These are phyloP conservation scores for Oenanthe sinensis DNA, from an alignment of 129 eudicot genomes.

Conservation along the genomic window DNA sequence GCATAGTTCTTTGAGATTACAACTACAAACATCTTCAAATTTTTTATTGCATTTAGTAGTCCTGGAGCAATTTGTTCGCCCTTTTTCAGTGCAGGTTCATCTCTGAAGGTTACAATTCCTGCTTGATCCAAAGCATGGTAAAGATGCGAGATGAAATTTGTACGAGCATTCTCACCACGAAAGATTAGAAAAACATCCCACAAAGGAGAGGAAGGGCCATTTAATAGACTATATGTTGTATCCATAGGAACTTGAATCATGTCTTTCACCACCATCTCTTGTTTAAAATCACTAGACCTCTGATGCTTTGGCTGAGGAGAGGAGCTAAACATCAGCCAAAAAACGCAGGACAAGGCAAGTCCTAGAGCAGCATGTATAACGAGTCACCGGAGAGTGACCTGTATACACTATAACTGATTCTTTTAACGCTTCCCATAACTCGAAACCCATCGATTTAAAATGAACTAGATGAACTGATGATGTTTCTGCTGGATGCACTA, in stretches of 20 bases:
- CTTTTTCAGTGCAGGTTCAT: too few relatives aligned
- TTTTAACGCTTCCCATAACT: neutral
- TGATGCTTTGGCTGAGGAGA: neutral
- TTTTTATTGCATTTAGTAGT: too few relatives aligned
- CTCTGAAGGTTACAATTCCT: constrained; percentile 7
- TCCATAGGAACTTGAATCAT: neutral
- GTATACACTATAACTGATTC: neutral
- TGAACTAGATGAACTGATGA: too few relatives aligned
- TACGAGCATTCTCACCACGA: neutral
- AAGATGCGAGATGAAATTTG: constrained; percentile 1
- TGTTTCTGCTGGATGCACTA: too few relatives aligned
- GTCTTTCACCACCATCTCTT: too few relatives aligned
- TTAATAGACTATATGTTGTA: too few relatives aligned
- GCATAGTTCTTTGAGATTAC: too few relatives aligned
- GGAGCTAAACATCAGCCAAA: neutral
- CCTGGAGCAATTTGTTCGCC: too few relatives aligned
- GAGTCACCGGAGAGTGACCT: neutral
- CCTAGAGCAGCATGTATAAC: neutral
- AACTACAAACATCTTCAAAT: too few relatives aligned
- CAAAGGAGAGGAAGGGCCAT: neutral
- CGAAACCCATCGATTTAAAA: neutral
- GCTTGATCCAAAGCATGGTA: constrained; percentile 3
- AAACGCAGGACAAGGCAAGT: neutral
- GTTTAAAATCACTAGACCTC: neutral
- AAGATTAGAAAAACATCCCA: constrained; percentile 4